Evolutionary conservation across 108 stramenopile genomes (phyloP).

Genomic region (Mayamaea pseudoterrestris): DNA sequence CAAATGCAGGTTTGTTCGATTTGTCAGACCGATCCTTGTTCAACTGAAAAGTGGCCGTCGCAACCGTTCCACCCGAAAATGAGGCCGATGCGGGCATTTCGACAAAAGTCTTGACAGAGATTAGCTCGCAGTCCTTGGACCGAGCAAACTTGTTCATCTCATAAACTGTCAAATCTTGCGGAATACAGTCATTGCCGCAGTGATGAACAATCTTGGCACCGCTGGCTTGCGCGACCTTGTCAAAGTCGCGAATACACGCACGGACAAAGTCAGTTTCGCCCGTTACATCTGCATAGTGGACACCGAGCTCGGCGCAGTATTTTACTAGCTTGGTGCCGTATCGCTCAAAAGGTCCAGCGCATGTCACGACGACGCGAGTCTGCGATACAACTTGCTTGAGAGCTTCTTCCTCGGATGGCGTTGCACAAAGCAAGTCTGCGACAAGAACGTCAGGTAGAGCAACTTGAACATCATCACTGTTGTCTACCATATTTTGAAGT

Average conservation of each 20-base stretch:
- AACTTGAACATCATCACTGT: neutral
- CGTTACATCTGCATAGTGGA: conserved; percentile 25
- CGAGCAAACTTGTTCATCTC: conserved; percentile 14
- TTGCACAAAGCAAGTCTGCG: conserved; percentile 15
- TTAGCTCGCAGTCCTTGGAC: conserved; percentile 7
- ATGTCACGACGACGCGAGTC: conserved; percentile 29
- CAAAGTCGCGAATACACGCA: conserved; percentile 9
- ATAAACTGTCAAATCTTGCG: conserved; percentile 49
- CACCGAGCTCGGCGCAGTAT: conserved; percentile 11
- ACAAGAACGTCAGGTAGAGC: conserved; percentile 11
- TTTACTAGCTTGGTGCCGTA: conserved; percentile 18
- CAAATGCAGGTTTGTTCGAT: conserved; percentile 6
- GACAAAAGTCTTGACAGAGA: conserved; percentile 12
- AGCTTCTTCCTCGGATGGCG: conserved; percentile 10
- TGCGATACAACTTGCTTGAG: conserved; percentile 26
- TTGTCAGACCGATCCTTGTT: conserved; percentile 9
- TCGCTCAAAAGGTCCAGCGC: conserved; percentile 18
- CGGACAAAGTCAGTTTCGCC: conserved; percentile 18
- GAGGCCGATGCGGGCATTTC: conserved; percentile 15
- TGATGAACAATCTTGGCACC: conserved; percentile 25
- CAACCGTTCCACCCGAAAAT: conserved; percentile 19
- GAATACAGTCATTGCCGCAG: conserved; percentile 62
- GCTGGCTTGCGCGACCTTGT: conserved; percentile 1
- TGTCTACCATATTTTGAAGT: conserved; percentile 10
- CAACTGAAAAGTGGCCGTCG: conserved; percentile 17